Base-by-base conservation (phyloP, 306 rosid genomes). In the Pachyrhizus erosus region DNA sequence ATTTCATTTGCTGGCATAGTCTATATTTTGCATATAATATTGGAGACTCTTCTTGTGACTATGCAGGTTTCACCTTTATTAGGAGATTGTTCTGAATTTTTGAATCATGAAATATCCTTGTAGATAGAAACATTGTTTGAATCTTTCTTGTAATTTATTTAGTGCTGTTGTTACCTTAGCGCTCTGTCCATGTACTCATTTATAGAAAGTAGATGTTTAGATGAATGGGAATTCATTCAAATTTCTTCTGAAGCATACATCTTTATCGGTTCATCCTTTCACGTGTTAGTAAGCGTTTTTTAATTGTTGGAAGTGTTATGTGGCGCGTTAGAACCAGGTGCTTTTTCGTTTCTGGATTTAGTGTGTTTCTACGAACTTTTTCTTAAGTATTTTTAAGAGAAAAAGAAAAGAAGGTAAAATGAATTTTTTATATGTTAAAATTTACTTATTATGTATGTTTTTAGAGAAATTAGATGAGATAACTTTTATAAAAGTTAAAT, bases 1-100 rank as follows among this genome's bases (percentile, higher is more conserved):
- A 80, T 86, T 79, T 85, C 60, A 71, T 42, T 88, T 67, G 79
- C 83, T 55, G 80, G 77, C 80, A 29, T 42, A 13, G 76, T 76
- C 65, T 29, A 55, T 68, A 48, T 46, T 43, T 81, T 80, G 80
- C 76, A 80, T 73, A 80, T 18, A 54, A 2, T 87, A 51, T 71
- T 64, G 68, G 78, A 57, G 71, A 21, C 77, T 60, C 71, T 82
- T 43, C 80, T 52, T 40, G 78, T 71, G 73, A 74, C 68, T 58
- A 68, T 80, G 77, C 78, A 80, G 89, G 84, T 51, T 74, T 73
- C 39, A 55, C 49, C 74, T 74, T 77, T 60, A 15, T 71, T 70
- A 5, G 78, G 23, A 82, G 54, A 78, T 75, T 81, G 7, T 79
- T 61, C 31, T 54, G 75, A 84, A 43, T 51, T 78, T 81, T 34